Base-by-base conservation (phyloP, 2,329 filamentous ascomycete species). In the Cladobotryum mycophilum region DNA sequence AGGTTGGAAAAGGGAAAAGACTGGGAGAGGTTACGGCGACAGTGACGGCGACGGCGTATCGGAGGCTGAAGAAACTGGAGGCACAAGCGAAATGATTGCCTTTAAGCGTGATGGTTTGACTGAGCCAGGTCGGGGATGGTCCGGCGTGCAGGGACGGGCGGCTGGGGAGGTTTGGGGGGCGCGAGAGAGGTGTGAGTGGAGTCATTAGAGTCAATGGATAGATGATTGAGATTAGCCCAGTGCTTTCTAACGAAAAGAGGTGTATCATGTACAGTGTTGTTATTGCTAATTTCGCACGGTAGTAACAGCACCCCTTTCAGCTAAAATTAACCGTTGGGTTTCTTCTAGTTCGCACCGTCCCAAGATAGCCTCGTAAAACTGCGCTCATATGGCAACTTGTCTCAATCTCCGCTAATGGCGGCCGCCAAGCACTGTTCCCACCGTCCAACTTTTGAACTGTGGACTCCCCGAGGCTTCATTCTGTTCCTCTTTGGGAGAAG, bases 1-100 rank as follows among this genome's bases (percentile, higher is more conserved):
- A 44, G 13, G 13, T 42, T 25, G 49, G 49, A 46, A 36, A 45
- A 49, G 43, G 49, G 48, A 48, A 49, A 47, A 36, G 48, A 56
- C 45, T 48, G 50, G 50, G 53, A 52, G 53, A 55, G 54, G 60
- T 38, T 42, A 37, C 51, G 51, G 45, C 51, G 30, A 35, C 48
- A 41, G 36, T 33, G 46, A 45, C 47, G 49, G 51, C 61, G 60
- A 59, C 60, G 63, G 61, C 65, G 69, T 70, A 68, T 69, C 67
- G 66, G 68, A 72, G 69, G 71, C 72, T 73, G 69, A 73, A 66
- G 66, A 65, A 64, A 65, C 64, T 67, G 67, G 68, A 68, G 68
- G 67, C 67, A 67, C 71, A 76, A 76, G 73, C 74, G 74, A 77
- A 64, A 76, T 76, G 73, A 75, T 70, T 71, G 67, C 68, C 68